Conservation (phyloP, 768 basidiomycete species). For the Agaricus sinodeliciosus region DNA sequence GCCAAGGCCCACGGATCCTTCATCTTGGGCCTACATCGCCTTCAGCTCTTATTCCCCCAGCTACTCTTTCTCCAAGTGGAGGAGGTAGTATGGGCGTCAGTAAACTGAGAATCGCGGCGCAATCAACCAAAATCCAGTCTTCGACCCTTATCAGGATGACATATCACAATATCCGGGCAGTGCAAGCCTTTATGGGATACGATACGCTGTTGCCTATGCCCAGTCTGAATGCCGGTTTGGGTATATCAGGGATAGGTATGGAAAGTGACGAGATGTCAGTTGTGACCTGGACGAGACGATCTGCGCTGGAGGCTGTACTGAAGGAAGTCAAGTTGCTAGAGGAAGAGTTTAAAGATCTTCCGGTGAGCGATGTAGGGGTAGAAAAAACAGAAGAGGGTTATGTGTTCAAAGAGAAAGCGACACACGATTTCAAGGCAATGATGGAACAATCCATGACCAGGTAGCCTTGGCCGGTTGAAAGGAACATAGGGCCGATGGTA, state of each 20-base stretch:
- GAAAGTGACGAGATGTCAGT: slow-evolving; percentile 30
- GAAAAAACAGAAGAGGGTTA: not conserved
- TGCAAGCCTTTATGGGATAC: slow-evolving; percentile 63
- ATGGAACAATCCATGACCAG: no score
- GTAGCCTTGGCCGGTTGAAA: no score
- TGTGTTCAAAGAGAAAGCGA: no score
- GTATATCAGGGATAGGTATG: slow-evolving; percentile 18
- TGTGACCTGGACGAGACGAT: slow-evolving; percentile 46
- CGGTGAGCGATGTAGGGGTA: not conserved
- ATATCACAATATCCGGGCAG: slow-evolving; percentile 52
- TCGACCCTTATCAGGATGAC: slow-evolving; percentile 47
- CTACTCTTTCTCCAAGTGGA: slow-evolving; percentile 22
- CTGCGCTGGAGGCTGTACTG: slow-evolving; percentile 45
- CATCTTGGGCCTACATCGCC: slow-evolving; percentile 52
- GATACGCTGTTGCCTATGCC: slow-evolving; percentile 45
- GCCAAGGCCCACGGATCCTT: slow-evolving; percentile 39
- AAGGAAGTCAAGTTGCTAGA: slow-evolving; percentile 51
- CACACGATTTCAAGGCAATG: no score
- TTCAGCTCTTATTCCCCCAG: slow-evolving; percentile 25
- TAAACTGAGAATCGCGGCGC: slow-evolving; percentile 17
- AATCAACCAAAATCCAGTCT: slow-evolving; percentile 42
- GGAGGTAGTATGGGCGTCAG: slow-evolving; percentile 10
- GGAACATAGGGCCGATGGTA: no score
- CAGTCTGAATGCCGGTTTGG: slow-evolving; percentile 7
- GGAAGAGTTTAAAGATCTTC: slow-evolving; percentile 44